phyloP scores from a whole-genome alignment of 179 eudicot species.

The Spinacia oleracea region DNA sequence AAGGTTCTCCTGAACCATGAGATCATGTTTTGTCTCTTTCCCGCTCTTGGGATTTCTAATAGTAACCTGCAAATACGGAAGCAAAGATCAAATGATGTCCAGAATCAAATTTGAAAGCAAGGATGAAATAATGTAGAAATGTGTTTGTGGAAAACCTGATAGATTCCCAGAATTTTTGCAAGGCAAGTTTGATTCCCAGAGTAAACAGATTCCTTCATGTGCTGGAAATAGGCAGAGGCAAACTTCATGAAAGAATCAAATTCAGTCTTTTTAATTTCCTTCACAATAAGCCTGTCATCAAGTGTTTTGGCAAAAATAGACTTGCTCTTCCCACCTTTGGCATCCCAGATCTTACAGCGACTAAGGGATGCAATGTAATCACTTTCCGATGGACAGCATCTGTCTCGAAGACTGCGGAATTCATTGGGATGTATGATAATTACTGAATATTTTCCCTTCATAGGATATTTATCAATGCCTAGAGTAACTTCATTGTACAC shows the following conservation, averaged over 20 bases:
- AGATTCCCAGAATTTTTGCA: constrained; percentile 86
- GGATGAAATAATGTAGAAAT: neutral
- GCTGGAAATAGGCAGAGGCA: constrained; percentile 61
- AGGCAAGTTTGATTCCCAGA: constrained; percentile 88
- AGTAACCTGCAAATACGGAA: constrained; percentile 50
- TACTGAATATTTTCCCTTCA: constrained; percentile 70
- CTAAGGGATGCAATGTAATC: constrained; percentile 89
- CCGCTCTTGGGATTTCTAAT: constrained; percentile 61
- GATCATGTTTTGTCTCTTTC: constrained; percentile 72
- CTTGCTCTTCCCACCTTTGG: constrained; percentile 97
- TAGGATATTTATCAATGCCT: constrained; percentile 54
- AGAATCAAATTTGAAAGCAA: constrained; percentile 9
- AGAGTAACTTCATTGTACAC: constrained; percentile 59
- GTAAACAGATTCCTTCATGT: constrained; percentile 66
- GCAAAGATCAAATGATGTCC: neutral
- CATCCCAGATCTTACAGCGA: constrained; percentile 92
- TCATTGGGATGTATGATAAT: constrained; percentile 62
- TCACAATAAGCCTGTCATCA: constrained; percentile 82
- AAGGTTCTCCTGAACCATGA: constrained; percentile 94
- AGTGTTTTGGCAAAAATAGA: constrained; percentile 81
- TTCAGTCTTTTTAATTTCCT: constrained; percentile 86
- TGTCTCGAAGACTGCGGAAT: constrained; percentile 61
- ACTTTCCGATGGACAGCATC: constrained; percentile 79
- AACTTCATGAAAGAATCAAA: constrained; percentile 76
- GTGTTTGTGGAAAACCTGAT: constrained; percentile 57